Conservation (phyloP, 2,329 filamentous ascomycete genomes). For the Cladosporium sphaerospermum region DNA sequence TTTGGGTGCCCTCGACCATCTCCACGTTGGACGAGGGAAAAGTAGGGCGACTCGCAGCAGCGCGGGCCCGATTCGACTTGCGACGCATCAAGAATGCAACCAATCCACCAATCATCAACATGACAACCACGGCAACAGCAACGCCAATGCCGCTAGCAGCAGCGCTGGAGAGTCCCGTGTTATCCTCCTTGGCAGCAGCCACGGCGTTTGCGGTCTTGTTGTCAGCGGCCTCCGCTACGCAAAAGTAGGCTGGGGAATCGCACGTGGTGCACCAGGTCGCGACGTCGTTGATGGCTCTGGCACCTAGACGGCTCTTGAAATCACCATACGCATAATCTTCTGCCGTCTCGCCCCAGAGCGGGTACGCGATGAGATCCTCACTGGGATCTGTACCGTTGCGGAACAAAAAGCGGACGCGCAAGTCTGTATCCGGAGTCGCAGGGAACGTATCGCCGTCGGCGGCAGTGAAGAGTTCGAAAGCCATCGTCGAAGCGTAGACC, state of each 20-base stretch:
- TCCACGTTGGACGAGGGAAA: too few relatives aligned
- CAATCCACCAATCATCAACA: constrained; percentile 1
- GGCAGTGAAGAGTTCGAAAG: neutral
- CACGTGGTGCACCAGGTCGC: constrained; percentile 9
- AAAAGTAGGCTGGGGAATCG: constrained; percentile 10
- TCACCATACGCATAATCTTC: neutral
- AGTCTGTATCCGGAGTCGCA: neutral
- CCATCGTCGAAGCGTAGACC: neutral
- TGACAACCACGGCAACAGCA: constrained; percentile 9
- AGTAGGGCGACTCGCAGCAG: too few relatives aligned
- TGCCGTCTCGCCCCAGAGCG: neutral
- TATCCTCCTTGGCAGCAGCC: neutral
- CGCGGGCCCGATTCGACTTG: neutral
- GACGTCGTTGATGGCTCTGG: constrained; percentile 2
- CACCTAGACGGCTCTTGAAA: neutral
- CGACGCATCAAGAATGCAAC: constrained; percentile 1
- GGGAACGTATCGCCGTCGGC: neutral
- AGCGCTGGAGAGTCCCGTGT: constrained; percentile 2
- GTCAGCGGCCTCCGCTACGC: neutral
- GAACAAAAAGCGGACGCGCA: neutral
- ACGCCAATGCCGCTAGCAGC: constrained; percentile 12
- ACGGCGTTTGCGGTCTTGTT: neutral
- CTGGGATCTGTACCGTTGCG: neutral
- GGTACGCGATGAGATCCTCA: neutral
- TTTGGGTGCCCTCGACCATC: too few relatives aligned